Evolutionary conservation across 2,329 filamentous ascomycete genomes (phyloP).

Genomic region (Tolypocladium paradoxum): DNA sequence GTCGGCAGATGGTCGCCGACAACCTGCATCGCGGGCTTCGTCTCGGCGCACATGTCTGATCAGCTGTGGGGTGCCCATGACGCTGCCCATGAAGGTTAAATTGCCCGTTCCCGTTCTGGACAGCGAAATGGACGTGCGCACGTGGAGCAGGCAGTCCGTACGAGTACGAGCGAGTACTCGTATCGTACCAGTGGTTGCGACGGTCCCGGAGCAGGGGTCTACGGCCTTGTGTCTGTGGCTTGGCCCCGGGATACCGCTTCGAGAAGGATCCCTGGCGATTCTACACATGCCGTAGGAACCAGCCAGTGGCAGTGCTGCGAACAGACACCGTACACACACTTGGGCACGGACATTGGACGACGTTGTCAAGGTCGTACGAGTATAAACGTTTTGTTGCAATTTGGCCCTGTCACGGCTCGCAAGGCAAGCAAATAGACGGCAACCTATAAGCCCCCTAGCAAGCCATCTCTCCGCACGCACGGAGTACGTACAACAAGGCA

Average conservation of each 20-base stretch:
- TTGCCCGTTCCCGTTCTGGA: not conserved
- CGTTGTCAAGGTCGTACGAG: no score
- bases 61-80: not conserved
- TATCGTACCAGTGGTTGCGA: no score
- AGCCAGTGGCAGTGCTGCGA: not conserved
- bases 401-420: not conserved
- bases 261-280: constrained; percentile 3
- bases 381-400: not conserved
- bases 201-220: constrained; percentile 1
- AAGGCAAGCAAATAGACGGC: not conserved
- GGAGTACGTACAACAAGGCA: not conserved
- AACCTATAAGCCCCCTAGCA: not conserved
- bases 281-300: not conserved
- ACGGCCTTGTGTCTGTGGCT: constrained; percentile 1
- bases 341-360: not conserved
- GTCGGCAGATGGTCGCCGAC: not conserved
- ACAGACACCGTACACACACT: not conserved
- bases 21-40: no score
- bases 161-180: no score
- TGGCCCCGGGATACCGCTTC: constrained; percentile 8
- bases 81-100: not conserved
- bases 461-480: not conserved
- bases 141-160: no score
- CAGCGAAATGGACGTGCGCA: not conserved
- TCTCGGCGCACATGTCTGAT: not conserved